Base-by-base conservation (phyloP, 2,329 filamentous ascomycete species). In the Verticillium alfalfae region DNA sequence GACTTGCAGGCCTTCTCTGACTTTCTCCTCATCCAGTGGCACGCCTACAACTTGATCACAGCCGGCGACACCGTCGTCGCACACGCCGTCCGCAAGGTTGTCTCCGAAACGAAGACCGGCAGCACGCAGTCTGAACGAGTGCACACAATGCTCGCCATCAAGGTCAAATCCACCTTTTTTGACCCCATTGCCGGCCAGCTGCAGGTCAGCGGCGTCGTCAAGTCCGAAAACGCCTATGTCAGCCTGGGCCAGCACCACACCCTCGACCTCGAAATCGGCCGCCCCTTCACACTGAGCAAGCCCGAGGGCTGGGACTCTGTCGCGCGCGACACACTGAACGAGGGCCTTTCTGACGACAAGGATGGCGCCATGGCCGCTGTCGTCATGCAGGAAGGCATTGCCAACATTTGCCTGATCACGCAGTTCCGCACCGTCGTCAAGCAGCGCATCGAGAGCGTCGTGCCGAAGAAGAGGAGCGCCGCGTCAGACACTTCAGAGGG, bases 201-300 rank as follows among this genome's bases (percentile, higher is more conserved):
- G 31, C 83, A 83, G 59, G 82, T 86, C 58, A 84, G 82, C 37
- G 84, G 84, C 67, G 77, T 76, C 39, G 81, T 87, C 63, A 73
- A 77, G 62, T 74, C 74, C 49, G 84, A 86, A 70, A 86, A 84
- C 68, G 73, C 76, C 38, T 76, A 80, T 63, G 83, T 84, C 61
- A 75, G 76, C 66, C 70, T 84, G 52, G 84, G 84, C 59, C 79
- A 84, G 63, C 81, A 85, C 68, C 84, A 87, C 69, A 86, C 84
- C 1, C 79, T 87, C 66, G 94, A 97, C 67, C 83, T 99, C 56
- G 94, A 97, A 73, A 81, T 97, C 62, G 88, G 95, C 69, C 85
- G 93, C 52, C 88, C 93, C 58, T 98, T 98, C 69, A 94, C 91
- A 7, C 74, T 99, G 8, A 90, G 93, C 78, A 98, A 98, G 77